Evolutionary conservation across 768 basidiomycete species (phyloP).

Genomic region (Lactarius pseudohatsudake): DNA sequence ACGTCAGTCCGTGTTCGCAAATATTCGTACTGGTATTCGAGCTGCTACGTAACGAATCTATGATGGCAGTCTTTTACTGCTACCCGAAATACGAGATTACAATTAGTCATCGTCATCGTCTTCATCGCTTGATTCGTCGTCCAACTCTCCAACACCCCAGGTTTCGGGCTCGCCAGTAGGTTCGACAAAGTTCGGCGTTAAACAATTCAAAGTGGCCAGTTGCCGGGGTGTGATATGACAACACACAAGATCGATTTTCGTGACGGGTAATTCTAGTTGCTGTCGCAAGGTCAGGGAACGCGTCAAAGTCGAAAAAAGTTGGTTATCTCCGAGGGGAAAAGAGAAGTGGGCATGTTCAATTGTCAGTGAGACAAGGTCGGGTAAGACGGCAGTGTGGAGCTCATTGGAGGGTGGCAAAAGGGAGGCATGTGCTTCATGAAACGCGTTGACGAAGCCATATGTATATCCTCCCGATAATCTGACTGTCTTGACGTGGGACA

Average conservation of each 20-base stretch:
- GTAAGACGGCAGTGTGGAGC: not conserved
- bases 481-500: slow-evolving; percentile 12
- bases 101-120: not conserved
- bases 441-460: slow-evolving; percentile 15
- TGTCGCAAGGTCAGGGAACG: slow-evolving; percentile 14
- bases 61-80: not conserved
- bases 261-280: not conserved
- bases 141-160: slow-evolving; percentile 20
- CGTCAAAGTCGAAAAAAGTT: slow-evolving; percentile 22
- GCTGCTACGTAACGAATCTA: not conserved
- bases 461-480: slow-evolving; percentile 4
- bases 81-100: not conserved
- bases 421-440: slow-evolving; percentile 7
- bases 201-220: slow-evolving; percentile 13
- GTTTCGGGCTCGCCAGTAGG: slow-evolving; percentile 17
- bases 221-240: slow-evolving; percentile 24
- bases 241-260: not conserved
- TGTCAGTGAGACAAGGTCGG: slow-evolving; percentile 3
- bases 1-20: not conserved
- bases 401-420: not conserved
- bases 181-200: not conserved
- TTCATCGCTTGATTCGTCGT: slow-evolving; percentile 8
- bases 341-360: slow-evolving; percentile 24
- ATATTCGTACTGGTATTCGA: not conserved
- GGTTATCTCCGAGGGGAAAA: slow-evolving; percentile 17